phyloP scores from a whole-genome alignment of 1,284 basidiomycete species.

The Heliocybe sulcata region DNA sequence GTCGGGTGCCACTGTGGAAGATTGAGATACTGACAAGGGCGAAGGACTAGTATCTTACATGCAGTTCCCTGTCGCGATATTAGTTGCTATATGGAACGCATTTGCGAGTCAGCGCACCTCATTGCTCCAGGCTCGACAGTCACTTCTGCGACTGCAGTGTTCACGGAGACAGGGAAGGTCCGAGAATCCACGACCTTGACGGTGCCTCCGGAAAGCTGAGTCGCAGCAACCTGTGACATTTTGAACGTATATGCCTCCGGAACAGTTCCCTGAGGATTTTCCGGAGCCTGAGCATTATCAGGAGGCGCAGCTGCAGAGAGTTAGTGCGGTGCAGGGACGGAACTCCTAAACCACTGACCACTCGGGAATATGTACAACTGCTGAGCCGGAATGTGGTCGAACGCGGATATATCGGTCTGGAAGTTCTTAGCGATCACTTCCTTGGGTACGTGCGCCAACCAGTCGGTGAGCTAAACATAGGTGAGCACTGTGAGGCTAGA shows the following conservation, averaged over 20 bases:
- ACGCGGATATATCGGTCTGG: constrained; percentile 43
- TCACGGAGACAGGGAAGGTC: constrained; percentile 41
- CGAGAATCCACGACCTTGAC: constrained; percentile 59
- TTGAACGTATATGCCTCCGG: constrained; percentile 46
- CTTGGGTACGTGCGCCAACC: constrained; percentile 55
- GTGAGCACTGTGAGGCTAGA: neutral
- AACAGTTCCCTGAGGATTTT: constrained; percentile 43
- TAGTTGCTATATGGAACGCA: constrained; percentile 1
- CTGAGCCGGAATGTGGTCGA: constrained; percentile 47
- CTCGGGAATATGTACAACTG: constrained; percentile 67
- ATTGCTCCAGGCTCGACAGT: constrained; percentile 63
- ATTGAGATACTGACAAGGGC: neutral
- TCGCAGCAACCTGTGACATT: constrained; percentile 44
- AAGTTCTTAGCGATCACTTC: constrained; percentile 70
- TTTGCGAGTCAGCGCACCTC: constrained; percentile 26
- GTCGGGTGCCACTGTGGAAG: constrained; percentile 63
- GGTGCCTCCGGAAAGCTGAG: constrained; percentile 46
- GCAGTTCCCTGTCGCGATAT: constrained; percentile 2
- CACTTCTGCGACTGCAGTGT: constrained; percentile 61
- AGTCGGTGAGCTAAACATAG: constrained; percentile 44
- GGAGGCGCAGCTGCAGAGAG: constrained; percentile 24
- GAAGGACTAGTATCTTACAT: neutral
- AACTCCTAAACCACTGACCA: constrained; percentile 23
- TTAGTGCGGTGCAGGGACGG: constrained; percentile 4
- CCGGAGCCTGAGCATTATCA: constrained; percentile 29